Conservation (phyloP, 2,329 filamentous ascomycete species). For the Fusarium nematophilum region DNA sequence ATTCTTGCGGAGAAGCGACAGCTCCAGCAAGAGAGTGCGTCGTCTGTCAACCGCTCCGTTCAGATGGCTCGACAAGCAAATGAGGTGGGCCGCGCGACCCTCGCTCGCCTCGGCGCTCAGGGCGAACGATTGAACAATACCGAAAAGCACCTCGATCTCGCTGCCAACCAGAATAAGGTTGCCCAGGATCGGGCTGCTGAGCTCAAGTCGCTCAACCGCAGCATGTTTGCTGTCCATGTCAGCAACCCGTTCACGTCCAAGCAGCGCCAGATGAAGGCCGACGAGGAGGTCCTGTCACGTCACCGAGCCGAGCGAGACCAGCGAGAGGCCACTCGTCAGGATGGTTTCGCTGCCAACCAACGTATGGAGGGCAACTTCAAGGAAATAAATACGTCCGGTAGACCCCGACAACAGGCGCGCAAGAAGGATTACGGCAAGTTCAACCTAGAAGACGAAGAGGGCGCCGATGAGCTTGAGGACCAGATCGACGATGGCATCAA, state of each 20-base stretch:
- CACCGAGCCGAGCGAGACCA: conserved; percentile 74
- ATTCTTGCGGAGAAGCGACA: conserved; percentile 67
- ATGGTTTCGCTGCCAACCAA: conserved; percentile 62
- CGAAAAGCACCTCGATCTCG: conserved; percentile 84
- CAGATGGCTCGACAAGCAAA: conserved; percentile 58
- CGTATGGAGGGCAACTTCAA: conserved; percentile 65
- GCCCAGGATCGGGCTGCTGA: conserved; percentile 85
- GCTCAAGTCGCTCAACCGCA: conserved; percentile 85
- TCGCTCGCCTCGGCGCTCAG: conserved; percentile 80
- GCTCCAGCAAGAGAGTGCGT: conserved; percentile 79
- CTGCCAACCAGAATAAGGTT: conserved; percentile 78
- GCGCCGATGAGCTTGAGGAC: conserved; percentile 57
- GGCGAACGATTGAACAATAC: conserved; percentile 85
- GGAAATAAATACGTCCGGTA: conserved; percentile 49
- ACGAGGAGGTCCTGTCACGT: conserved; percentile 76
- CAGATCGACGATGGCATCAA: conserved; percentile 69
- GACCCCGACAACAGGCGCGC: conserved; percentile 46
- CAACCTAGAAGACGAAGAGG: conserved; percentile 79
- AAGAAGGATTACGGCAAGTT: conserved; percentile 70
- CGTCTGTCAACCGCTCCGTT: conserved; percentile 53
- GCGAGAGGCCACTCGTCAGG: conserved; percentile 69
- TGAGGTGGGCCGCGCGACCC: conserved; percentile 73
- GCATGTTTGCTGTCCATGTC: conserved; percentile 90
- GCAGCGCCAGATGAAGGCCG: conserved; percentile 70
- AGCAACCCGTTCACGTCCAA: conserved; percentile 81